Evolutionary conservation across 495 filamentous ascomycete species (phyloP), one percentile per base, ranked within the genome.

Genomic region (Xylaria telfairii): DNA sequence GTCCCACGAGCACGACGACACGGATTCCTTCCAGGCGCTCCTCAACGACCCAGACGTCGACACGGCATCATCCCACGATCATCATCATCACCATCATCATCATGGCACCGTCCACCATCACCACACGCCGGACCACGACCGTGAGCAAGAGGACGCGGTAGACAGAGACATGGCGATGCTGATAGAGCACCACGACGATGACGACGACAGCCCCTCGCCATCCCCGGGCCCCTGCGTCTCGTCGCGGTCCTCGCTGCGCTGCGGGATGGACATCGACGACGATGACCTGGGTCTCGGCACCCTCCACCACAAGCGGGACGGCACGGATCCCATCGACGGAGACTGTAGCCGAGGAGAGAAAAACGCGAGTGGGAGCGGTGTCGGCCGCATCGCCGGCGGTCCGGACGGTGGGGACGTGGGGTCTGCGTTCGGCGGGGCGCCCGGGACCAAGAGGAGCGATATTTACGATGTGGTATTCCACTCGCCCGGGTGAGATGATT

Each of bases 161-260:
- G 79, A 87, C 67, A 78, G 78, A 42, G 85, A 87, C 72, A 71
- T 88, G 57, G 84, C 86, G 66, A 87, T 87, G 86, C 67, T 88
- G 34, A 85, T 87, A 65, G 84, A 85, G 47, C 75, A 78, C 54
- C 71, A 69, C 34, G 72, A 75, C 32, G 87, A 60, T 28, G 87
- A 69, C 34, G 72, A 75, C 32, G 87, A 60, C 32, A 87, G 37
- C 32, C 34, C 30, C 64, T 32, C 68, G 90, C 75, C 91, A 80
- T 77, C 87, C 85, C 49, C 92, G 91, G 92, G 94, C 92, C 59
- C 92, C 91, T 44, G 44, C 57, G 12, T 37, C 67, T 74, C 92
- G 84, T 70, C 92, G 91, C 78, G 91, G 83, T 67, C 90, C 89
- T 34, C 92, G 87, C 63, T 94, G 76, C 46, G 90, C 92, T 71